These are phyloP conservation scores for Diaporthe batatas DNA, from an alignment of 2,329 filamentous ascomycete species.

Conservation along the genomic window DNA sequence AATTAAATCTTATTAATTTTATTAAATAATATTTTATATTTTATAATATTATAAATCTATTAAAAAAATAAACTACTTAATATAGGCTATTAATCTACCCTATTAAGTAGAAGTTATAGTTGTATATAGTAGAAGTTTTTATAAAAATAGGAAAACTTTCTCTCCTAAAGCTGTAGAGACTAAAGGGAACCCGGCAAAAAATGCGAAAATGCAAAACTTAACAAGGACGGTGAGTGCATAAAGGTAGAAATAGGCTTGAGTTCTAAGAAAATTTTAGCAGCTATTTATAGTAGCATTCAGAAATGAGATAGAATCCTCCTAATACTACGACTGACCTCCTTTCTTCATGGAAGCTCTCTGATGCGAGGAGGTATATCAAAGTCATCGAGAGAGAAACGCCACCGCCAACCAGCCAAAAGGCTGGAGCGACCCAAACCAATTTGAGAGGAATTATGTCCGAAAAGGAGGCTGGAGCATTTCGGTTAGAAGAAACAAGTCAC, in stretches of 20 bases:
- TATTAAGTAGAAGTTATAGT: too few species aligned
- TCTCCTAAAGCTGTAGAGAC: too few species aligned
- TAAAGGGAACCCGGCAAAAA: too few species aligned
- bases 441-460: not conserved
- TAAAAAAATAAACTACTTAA: too few species aligned
- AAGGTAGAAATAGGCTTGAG: slow-evolving; percentile 4
- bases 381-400: not conserved
- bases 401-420: slow-evolving; percentile 11
- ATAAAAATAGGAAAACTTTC: too few species aligned
- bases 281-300: not conserved
- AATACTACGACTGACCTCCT: not conserved
- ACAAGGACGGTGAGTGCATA: not conserved
- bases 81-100: too few species aligned
- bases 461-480: not conserved
- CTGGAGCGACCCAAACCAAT: not conserved
- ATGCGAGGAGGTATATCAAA: slow-evolving; percentile 26
- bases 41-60: too few species aligned
- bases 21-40: too few species aligned
- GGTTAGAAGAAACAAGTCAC: not conserved
- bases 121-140: too few species aligned
- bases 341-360: slow-evolving; percentile 3
- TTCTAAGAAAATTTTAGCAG: not conserved
- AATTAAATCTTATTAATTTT: too few species aligned
- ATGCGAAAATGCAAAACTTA: not conserved
- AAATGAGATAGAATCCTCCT: too few species aligned